A percentile compares a stretch with the other conserved stretches of the same genome.
Evolutionary conservation across 495 filamentous ascomycete species (phyloP).

Genomic region (Penicillium longicatenatum): DNA sequence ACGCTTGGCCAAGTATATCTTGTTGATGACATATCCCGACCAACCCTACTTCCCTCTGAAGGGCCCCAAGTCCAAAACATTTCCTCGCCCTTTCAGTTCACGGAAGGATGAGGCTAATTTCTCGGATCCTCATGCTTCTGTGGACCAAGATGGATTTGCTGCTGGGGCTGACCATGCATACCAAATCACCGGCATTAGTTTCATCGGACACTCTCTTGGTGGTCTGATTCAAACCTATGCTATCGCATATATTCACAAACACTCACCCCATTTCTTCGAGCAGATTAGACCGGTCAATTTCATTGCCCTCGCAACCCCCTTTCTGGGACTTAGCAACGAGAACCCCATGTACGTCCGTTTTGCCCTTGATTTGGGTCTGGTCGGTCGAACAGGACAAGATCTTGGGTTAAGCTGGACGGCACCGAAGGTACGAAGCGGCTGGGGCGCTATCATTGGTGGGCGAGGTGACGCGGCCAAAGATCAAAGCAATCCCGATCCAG

Average conservation of each 20-base stretch:
- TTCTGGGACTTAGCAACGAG: conserved; percentile 93
- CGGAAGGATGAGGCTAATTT: conserved; percentile 26
- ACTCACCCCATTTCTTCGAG: conserved; percentile 89
- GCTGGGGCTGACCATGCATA: conserved; percentile 61
- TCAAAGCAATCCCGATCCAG: conserved; percentile 66
- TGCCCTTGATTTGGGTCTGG: conserved; percentile 92
- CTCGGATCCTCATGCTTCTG: conserved; percentile 6
- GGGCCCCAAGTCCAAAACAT: conserved; percentile 49
- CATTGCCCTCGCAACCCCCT: conserved; percentile 85
- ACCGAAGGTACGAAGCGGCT: conserved; percentile 81
- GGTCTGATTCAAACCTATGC: conserved; percentile 93
- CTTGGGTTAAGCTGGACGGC: conserved; percentile 92
- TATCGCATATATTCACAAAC: conserved; percentile 95
- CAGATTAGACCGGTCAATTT: conserved; percentile 90
- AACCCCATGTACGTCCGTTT: conserved; percentile 97
- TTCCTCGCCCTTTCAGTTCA: conserved; percentile 34
- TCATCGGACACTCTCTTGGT: conserved; percentile 90
- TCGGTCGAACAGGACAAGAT: conserved; percentile 93
- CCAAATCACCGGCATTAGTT: conserved; percentile 92
- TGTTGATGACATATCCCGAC: conserved; percentile 88
- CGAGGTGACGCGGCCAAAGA: conserved; percentile 67
- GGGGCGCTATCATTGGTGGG: conserved; percentile 82
- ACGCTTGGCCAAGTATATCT: conserved; percentile 85
- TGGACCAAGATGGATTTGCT: conserved; percentile 14
- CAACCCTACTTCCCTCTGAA: conserved; percentile 78